These are phyloP conservation scores for Lonicera japonica DNA, from an alignment of 129 eudicot species.

Conservation along the genomic window DNA sequence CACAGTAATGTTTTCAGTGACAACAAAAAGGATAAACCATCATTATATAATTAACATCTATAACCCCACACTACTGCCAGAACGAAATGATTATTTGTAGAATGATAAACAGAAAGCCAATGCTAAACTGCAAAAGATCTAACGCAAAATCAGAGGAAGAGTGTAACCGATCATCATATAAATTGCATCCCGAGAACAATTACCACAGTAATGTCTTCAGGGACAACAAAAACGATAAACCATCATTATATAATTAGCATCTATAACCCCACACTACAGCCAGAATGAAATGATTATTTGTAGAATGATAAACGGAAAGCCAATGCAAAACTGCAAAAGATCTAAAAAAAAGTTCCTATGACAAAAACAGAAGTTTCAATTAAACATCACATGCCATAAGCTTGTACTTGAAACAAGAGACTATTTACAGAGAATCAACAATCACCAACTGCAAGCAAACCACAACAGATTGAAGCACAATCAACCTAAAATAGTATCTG, in stretches of 20 bases:
- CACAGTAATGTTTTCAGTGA: background rate
- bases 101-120: no score
- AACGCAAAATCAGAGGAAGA: no score
- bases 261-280: no score
- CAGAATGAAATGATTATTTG: background rate
- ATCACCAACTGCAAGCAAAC: conserved; percentile 30
- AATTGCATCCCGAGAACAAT: no score
- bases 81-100: no score
- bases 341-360: background rate
- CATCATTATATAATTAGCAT: background rate
- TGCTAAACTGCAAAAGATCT: background rate
- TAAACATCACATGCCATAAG: conserved; percentile 28
- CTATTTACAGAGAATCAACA: conserved; percentile 25
- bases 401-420: conserved; percentile 23
- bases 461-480: conserved; percentile 20
- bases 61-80: background rate
- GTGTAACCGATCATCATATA: no score
- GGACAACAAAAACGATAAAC: background rate
- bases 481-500: conserved; percentile 10
- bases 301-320: no score
- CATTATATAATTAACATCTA: background rate
- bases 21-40: background rate
- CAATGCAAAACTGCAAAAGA: background rate
- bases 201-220: background rate
- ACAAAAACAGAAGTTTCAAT: conserved; percentile 7